These are phyloP conservation scores for Microdochium bolleyi DNA, from an alignment of 2,329 filamentous ascomycete species.

Conservation along the genomic window DNA sequence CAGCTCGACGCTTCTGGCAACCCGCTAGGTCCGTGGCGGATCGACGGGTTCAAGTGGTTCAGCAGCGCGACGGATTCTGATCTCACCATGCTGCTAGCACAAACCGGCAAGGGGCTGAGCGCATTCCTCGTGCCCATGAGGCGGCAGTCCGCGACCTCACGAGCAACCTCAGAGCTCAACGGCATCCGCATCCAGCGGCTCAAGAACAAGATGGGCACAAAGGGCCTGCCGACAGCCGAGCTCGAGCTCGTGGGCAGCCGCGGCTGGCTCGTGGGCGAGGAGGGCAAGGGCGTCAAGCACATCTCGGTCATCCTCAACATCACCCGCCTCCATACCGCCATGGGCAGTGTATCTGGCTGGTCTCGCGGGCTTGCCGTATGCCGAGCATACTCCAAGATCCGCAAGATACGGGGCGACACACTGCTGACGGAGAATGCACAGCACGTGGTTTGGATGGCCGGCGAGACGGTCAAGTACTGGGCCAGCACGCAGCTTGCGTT, in stretches of 20 bases:
- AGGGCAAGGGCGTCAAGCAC: conserved; percentile 50
- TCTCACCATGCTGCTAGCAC: conserved; percentile 48
- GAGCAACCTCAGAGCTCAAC: conserved; percentile 35
- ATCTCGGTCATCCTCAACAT: conserved; percentile 55
- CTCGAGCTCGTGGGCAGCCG: conserved; percentile 43
- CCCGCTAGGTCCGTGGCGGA: conserved; percentile 27
- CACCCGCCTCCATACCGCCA: conserved; percentile 37
- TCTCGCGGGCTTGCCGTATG: conserved; percentile 36
- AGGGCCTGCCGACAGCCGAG: conserved; percentile 53
- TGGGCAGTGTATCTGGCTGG: conserved; percentile 30
- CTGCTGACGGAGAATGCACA: conserved; percentile 31
- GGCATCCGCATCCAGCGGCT: conserved; percentile 49
- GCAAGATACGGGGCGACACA: conserved; percentile 29
- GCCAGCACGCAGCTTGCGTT: conserved; percentile 18
- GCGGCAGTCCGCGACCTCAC: conserved; percentile 3
- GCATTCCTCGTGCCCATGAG: conserved; percentile 47
- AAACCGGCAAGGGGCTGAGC: conserved; percentile 36
- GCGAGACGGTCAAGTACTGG: conserved; percentile 33
- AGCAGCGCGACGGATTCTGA: conserved; percentile 53
- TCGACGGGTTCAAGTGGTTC: conserved; percentile 59
- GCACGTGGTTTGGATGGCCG: conserved; percentile 37
- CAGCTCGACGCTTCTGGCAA: conserved; percentile 2
- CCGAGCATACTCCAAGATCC: conserved; percentile 38
- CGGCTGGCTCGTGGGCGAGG: conserved; percentile 45
- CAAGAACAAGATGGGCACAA: conserved; percentile 57